Evolutionary conservation across 2,329 filamentous ascomycete genomes (phyloP), one percentile per base, ranked within the genome.

Genomic region (Botrytis pseudocinerea): DNA sequence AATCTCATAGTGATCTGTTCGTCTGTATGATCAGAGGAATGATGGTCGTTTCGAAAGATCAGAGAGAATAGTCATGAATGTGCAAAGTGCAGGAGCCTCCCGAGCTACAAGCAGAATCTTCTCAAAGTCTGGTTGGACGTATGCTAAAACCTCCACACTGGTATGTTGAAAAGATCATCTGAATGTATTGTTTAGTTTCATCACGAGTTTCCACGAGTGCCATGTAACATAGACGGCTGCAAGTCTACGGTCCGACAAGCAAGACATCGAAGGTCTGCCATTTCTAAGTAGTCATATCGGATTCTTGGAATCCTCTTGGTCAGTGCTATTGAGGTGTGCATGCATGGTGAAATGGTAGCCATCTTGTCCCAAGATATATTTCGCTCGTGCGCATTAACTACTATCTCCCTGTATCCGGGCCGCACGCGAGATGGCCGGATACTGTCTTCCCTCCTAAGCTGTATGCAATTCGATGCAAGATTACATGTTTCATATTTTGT

Each of bases 321-420:
- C 28, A 42, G 65, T 68, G 54, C 48, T 38, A 68, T 40, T 22
- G 65, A 68, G 64, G n/a, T 40, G n/a, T 32, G 65, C 48, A 68
- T 57, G 25, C 20, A 42, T 57, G 25, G 2, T 68, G n/a, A n/a
- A 42, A 32, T 57, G 2, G 12, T n/a, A 22, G 32, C 32, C 25
- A 40, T 68, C 62, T 46, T 65, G 10, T 35, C 28, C 18, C 62
- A 25, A 48, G 38, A 38, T 38, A 38, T 10, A 9, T 57, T 42
- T 10, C 22, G n/a, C 57, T 35, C 35, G 25, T 42, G n/a, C 54
- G 9, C 35, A 22, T 57, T 10, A 32, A 28, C 16, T 28, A 28
- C 25, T n/a, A 42, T 20, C 38, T 28, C 54, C 38, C n/a, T 57
- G 18, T 12, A 48, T 42, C 35, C 18, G 57, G 28, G 48, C 42